Base-by-base conservation (phyloP, 163 green algal genomes). In the Scenedesmus sp. region DNA sequence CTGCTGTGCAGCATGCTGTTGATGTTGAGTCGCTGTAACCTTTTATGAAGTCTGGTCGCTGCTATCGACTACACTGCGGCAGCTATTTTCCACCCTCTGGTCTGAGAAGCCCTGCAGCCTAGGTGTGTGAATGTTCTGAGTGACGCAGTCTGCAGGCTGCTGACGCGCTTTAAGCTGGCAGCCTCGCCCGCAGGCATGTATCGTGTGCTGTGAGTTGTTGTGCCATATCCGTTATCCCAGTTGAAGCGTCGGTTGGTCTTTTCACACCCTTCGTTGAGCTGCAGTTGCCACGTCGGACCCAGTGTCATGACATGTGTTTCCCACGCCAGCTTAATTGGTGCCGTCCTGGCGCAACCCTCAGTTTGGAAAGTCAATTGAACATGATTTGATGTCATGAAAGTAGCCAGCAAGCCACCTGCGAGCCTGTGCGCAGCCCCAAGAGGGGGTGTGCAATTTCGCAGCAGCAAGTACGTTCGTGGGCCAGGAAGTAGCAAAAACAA, bases 351-450 rank as follows among this genome's bases (percentile, higher is more conserved):
- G 23, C 23, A 46, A 3, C 4, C 70, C 13, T 5, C 70, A 52
- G 70, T 79, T 18, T 3, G 18, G 7, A 52, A 52, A 13, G 20
- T 23, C 20, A 79, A 16, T 79, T 15, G 6, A 2, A 79, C 0
- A 79, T 79, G 70, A 52, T 52, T 79, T 79, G 70, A 79, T 52
- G 23, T 79, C 70, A 79, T 79, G 70, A 79, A 79, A 79, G 70
- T 79, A 79, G 70, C 70, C 70, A 79, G 23, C 70, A 79, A 79
- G 70, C 70, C 70, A 79, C 70, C 70, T 79, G 70, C 70, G 70
- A 79, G 70, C 70, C 70, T 79, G 70, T 79, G 70, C 70, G 70
- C 70, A 79, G 70, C 70, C 70, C 70, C 70, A 79, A 79, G 70
- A 52, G 70, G 70, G 70, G 70, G 70, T 76, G 70, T 79, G 70